Evolutionary conservation across 179 eudicot species (phyloP).

Genomic region (Nepenthes alata): DNA sequence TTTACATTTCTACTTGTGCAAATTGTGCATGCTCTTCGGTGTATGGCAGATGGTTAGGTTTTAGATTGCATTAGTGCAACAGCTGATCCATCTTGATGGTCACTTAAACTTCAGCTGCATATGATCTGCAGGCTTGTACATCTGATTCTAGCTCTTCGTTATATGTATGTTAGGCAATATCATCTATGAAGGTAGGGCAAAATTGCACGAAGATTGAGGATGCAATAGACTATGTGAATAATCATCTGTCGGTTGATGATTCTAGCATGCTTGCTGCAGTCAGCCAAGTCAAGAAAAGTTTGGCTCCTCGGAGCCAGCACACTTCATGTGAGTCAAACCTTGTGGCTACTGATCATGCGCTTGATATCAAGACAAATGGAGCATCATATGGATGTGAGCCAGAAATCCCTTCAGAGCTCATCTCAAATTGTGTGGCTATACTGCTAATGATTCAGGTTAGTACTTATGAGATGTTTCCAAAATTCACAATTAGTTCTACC

Average conservation of each 20-base stretch:
- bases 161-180: slow-evolving; percentile 41
- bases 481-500: not conserved
- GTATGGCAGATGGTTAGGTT: too few relatives aligned
- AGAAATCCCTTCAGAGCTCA: slow-evolving; percentile 64
- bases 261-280: slow-evolving; percentile 21
- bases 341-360: slow-evolving; percentile 20
- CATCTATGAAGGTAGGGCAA: slow-evolving; percentile 39
- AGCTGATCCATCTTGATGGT: not conserved
- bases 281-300: slow-evolving; percentile 24
- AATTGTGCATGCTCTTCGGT: too few relatives aligned
- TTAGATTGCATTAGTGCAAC: not conserved
- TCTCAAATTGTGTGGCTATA: slow-evolving; percentile 76
- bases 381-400: slow-evolving; percentile 24
- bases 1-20: too few relatives aligned
- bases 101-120: slow-evolving; percentile 1
- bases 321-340: slow-evolving; percentile 21
- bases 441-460: slow-evolving; percentile 90
- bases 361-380: slow-evolving; percentile 29
- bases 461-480: not conserved
- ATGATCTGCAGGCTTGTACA: slow-evolving; percentile 1
- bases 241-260: slow-evolving; percentile 41
- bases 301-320: slow-evolving; percentile 17
- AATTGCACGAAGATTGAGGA: slow-evolving; percentile 47
- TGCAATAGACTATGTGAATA: slow-evolving; percentile 52
- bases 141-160: not conserved